Evolutionary conservation across 257 asterid genomes (phyloP).

Genomic region (Nicotiana otophora): DNA sequence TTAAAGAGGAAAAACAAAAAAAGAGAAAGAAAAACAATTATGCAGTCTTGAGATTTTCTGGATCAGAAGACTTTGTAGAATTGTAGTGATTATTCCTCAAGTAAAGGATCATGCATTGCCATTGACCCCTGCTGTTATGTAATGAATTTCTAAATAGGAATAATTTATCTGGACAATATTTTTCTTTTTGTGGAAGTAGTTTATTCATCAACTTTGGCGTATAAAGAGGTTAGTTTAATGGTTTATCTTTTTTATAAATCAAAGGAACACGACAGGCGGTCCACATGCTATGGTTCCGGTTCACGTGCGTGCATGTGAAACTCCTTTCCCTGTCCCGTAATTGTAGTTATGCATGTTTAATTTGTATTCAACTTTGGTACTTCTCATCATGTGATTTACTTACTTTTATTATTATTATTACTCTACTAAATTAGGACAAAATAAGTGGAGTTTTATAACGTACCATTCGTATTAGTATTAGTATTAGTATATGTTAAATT

Average conservation of each 20-base stretch:
- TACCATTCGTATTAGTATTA: neutral
- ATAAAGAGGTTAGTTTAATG: neutral
- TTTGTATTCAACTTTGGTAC: neutral
- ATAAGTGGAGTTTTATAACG: neutral
- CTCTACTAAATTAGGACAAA: neutral
- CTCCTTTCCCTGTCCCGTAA: constrained; percentile 9
- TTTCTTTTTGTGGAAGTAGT: neutral
- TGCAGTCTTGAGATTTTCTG: neutral
- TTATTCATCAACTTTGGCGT: neutral
- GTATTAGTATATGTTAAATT: neutral
- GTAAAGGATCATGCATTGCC: neutral
- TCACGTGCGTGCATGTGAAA: constrained; percentile 36
- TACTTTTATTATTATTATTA: neutral
- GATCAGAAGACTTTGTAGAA: neutral
- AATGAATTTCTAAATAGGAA: neutral
- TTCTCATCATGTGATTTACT: constrained; percentile 17
- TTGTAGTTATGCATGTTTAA: neutral
- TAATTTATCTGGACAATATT: neutral
- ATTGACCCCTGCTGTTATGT: constrained; percentile 8
- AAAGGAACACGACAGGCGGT: constrained; percentile 22
- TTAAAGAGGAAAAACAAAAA: too few relatives aligned
- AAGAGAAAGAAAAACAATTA: neutral
- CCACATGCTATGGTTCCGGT: constrained; percentile 30
- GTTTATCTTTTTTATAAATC: neutral
- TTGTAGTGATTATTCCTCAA: neutral